Evolutionary conservation across 257 asterid species (phyloP), one percentile per base, ranked within the genome.

Genomic region (Fraxinus quadrangulata): DNA sequence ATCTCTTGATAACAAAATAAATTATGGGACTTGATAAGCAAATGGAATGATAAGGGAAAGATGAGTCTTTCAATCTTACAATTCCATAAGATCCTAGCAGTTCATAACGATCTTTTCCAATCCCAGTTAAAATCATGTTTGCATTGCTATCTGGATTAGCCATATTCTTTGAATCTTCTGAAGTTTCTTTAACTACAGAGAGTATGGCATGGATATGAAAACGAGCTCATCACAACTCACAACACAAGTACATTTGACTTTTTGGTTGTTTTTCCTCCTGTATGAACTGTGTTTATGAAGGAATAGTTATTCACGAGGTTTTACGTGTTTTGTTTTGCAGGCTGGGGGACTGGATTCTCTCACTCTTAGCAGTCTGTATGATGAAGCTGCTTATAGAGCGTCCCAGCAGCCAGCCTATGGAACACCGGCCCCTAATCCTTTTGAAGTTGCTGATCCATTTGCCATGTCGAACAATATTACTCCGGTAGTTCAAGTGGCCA

Each of bases 301-400:
- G 49, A 42, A 3, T 42, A 11, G 12, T 12, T 1, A 30, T 30
- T 30, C 33, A 30, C 33, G 16, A 42, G 16, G 49, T 42, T 40
- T 40, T 42, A 42, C 8, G 6, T 49, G n/a, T 59, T 51, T 67
- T 65, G 73, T 28, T 72, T 45, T 45, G 31, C 89, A 93, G 99
- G 97, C 87, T 16, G 99, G 99, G 78, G 99, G 99, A 75, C 82
- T 93, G 86, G 99, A 96, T 77, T 89, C 97, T 6, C 97, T 96
- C 72, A 86, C 86, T 24, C 97, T 96, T 26, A 81, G 78, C 81
- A 93, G 98, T 79, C 81, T 93, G 81, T 96, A 96, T 9, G 97
- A 92, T 14, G 98, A 93, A 76, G 92, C 92, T 19, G 94, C 97
- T 34, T 93, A 87, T 80, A 86, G 97, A 88, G 97, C 97, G 16